phyloP scores from a whole-genome alignment of 495 filamentous ascomycete genomes.

The Aspergillus egyptiacus region DNA sequence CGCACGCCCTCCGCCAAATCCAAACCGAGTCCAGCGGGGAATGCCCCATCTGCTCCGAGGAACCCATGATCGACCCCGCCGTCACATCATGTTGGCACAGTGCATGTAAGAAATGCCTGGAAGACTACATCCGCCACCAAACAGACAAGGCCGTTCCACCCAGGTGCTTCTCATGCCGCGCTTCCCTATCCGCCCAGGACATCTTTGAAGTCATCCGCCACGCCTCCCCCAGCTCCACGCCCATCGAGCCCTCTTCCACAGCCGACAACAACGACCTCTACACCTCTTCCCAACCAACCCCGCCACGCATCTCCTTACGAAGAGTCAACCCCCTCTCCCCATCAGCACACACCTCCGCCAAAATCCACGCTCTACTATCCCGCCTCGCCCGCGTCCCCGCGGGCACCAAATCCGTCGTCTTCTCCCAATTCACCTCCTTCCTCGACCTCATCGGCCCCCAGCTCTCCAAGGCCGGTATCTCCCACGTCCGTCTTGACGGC shows the following conservation, averaged over 20 bases:
- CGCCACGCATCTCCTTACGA: conserved; percentile 70
- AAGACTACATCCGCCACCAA: conserved; percentile 83
- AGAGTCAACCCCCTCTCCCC: conserved; percentile 66
- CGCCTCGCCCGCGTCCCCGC: conserved; percentile 65
- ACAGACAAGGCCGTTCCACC: conserved; percentile 66
- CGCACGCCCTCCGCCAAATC: conserved; percentile 84
- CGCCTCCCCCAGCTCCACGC: conserved; percentile 24
- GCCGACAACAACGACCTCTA: conserved; percentile 21
- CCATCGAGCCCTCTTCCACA: conserved; percentile 14
- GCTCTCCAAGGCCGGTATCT: conserved; percentile 62
- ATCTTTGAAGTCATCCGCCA: conserved; percentile 82
- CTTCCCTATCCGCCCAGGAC: conserved; percentile 71
- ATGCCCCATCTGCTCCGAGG: conserved; percentile 91
- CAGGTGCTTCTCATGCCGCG: conserved; percentile 84
- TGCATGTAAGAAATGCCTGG: conserved; percentile 85
- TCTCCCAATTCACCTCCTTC: conserved; percentile 96
- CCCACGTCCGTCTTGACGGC: conserved; percentile 82
- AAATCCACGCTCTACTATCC: conserved; percentile 71
- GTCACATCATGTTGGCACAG: conserved; percentile 97
- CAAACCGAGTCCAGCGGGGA: conserved; percentile 81
- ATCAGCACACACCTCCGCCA: conserved; percentile 61
- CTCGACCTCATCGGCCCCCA: conserved; percentile 82
- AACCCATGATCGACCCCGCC: conserved; percentile 87
- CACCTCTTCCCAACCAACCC: conserved; percentile 27
- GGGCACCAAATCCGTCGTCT: conserved; percentile 82